Evolutionary conservation across 2,329 filamentous ascomycete genomes (phyloP).

Genomic region (Pyrenophora seminiperda): DNA sequence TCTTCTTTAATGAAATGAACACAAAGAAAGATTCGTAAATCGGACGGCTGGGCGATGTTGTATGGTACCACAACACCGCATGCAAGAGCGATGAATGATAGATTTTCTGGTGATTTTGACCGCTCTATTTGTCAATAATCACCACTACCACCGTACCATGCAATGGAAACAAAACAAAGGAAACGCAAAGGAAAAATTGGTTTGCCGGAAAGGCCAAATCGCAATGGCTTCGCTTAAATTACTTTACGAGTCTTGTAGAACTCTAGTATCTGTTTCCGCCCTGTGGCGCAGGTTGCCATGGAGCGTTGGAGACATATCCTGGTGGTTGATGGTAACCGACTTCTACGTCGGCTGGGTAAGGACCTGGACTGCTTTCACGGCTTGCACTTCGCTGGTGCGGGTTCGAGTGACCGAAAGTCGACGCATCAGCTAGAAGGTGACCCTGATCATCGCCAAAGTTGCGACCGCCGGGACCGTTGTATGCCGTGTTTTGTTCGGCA

Average conservation of each 20-base stretch:
- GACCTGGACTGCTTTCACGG: constrained; percentile 34
- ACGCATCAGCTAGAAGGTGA: constrained; percentile 43
- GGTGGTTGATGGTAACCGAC: constrained; percentile 27
- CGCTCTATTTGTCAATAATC: constrained; percentile 3
- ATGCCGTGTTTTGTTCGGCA: constrained; percentile 42
- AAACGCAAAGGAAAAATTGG: background rate
- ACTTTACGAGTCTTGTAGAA: background rate
- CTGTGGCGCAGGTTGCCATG: constrained; percentile 35
- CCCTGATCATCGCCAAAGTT: constrained; percentile 36
- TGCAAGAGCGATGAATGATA: constrained; percentile 1
- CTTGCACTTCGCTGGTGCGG: constrained; percentile 34
- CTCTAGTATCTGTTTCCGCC: constrained; percentile 36
- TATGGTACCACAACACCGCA: background rate
- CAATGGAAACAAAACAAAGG: background rate
- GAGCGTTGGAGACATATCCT: constrained; percentile 29
- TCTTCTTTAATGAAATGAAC: constrained; percentile 8
- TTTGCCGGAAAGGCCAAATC: background rate
- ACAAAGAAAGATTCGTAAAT: constrained; percentile 11
- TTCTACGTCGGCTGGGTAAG: constrained; percentile 29
- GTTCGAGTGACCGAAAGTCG: constrained; percentile 38
- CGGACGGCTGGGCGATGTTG: background rate
- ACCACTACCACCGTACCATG: background rate
- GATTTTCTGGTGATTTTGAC: background rate
- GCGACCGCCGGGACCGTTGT: constrained; percentile 27
- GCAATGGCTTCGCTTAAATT: background rate